Percentiles rank a stretch among this genome's conserved stretches.
Evolutionary conservation across 257 asterid species (phyloP).

Genomic region (Scutellaria barbata): DNA sequence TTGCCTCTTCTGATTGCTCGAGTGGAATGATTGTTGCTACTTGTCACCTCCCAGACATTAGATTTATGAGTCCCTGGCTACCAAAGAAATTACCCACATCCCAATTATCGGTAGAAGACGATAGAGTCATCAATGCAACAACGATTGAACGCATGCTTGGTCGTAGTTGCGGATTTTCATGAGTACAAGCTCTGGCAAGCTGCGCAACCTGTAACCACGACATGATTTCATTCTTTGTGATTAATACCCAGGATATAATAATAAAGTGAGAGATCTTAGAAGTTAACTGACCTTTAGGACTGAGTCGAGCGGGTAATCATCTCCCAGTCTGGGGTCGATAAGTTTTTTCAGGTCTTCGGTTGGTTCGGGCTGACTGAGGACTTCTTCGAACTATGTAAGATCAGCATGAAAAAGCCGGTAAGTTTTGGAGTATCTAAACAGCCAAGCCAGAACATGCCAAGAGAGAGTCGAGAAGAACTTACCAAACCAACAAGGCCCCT

Average conservation of each 20-base stretch:
- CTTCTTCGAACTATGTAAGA: slow-evolving; percentile 77
- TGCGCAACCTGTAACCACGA: slow-evolving; percentile 61
- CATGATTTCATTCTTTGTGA: not conserved
- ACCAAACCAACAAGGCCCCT: slow-evolving; percentile 87
- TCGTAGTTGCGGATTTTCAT: slow-evolving; percentile 80
- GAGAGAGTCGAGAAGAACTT: slow-evolving; percentile 32
- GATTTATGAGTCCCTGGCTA: slow-evolving; percentile 65
- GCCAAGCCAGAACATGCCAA: not conserved
- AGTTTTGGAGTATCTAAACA: not conserved
- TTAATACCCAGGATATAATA: not conserved
- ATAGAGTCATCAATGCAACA: slow-evolving; percentile 87
- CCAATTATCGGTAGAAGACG: slow-evolving; percentile 91
- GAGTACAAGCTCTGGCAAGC: slow-evolving; percentile 90
- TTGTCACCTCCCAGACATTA: slow-evolving; percentile 78
- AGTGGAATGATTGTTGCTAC: not conserved
- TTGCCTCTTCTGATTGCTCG: not conserved
- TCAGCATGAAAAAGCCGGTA: slow-evolving; percentile 13
- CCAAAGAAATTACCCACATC: slow-evolving; percentile 83
- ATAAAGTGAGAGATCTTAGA: not conserved
- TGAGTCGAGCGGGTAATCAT: slow-evolving; percentile 70
- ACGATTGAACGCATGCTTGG: slow-evolving; percentile 92
- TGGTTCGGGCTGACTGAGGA: slow-evolving; percentile 60
- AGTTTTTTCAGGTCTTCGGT: slow-evolving; percentile 57
- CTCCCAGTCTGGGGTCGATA: slow-evolving; percentile 81
- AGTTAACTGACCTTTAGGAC: slow-evolving; percentile 58